Evolutionary conservation across 176 grass and related monocot species (phyloP), one percentile per base, ranked within the genome.

Genomic region (Ampelocalamus luodianensis): DNA sequence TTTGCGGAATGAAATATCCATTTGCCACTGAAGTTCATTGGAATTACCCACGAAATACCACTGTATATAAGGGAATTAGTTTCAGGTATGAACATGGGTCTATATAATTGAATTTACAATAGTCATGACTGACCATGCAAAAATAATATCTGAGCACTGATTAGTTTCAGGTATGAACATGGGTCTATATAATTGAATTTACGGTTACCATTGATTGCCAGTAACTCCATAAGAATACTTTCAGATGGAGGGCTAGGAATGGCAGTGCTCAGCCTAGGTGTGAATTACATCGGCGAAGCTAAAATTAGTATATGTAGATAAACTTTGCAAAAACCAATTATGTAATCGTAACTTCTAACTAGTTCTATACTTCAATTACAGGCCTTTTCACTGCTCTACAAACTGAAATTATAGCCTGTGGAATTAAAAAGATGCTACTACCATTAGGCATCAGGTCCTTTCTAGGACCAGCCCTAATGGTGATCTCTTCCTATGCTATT

Each of bases 261-360:
- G 95, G 95, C 95, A 74, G 95, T 97, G 95, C 93, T 97, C 78
- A 97, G 95, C 79, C 68, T 97, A 90, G 95, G 95, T 95, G 53
- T 38, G 78, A 56, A 72, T 60, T 78, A 48, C 22, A 68, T 36
- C 14, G 18, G 34, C n/a, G 82, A 68, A 70, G 65, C 65, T 83
- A 79, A 59, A 79, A 75, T 80, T 54, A 78, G 10, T 20, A 77
- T 55, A 61, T 20, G n/a, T 24, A 67, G 73, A 71, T 77, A 76
- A 59, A 75, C 17, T 26, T 27, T 63, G 43, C 3, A 58, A 48
- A 85, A 60, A 82, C 10, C 26, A 72, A 6, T 54, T 64, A 72
- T 43, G 10, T 82, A 53, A 70, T n/a, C 20, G 8, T 77, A 32
- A 24, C 37, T 56, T 78, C 11, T 72, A 32, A 82, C 11, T 71